Percentiles rank a stretch among this genome's conserved stretches.
Evolutionary conservation across 176 grass and related monocot species (phyloP).

Genomic region (Triticum timopheevii): DNA sequence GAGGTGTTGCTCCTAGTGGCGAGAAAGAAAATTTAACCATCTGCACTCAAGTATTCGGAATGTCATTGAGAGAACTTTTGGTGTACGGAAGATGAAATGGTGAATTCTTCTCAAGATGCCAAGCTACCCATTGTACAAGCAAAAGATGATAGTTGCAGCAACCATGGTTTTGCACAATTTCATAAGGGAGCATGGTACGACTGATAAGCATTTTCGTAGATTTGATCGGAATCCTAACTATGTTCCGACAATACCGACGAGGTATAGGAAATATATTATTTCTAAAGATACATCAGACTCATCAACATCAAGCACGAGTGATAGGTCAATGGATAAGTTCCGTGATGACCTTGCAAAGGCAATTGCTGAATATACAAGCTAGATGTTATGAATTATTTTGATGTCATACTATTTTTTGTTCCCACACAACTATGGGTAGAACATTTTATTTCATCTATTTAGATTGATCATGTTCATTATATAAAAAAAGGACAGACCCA

Average conservation of each 20-base stretch:
- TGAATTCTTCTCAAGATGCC: neutral
- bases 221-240: neutral
- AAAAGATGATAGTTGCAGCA: neutral
- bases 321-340: neutral
- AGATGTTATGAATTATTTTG: neutral
- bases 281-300: neutral
- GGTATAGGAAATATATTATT: neutral
- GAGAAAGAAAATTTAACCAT: neutral
- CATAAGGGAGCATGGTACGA: neutral
- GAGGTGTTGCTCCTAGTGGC: neutral
- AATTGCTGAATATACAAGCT: neutral
- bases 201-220: neutral
- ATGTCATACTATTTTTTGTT: no score
- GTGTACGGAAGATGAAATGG: neutral
- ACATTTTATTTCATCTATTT: neutral
- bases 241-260: neutral
- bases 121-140: neutral
- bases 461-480: no score
- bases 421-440: neutral
- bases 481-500: no score
- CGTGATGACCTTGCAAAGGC: neutral
- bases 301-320: neutral
- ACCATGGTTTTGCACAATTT: neutral
- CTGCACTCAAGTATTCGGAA: no score
- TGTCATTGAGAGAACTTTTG: no score